phyloP scores from a whole-genome alignment of 73 alveolate genomes.

The Paramecium bursaria region DNA sequence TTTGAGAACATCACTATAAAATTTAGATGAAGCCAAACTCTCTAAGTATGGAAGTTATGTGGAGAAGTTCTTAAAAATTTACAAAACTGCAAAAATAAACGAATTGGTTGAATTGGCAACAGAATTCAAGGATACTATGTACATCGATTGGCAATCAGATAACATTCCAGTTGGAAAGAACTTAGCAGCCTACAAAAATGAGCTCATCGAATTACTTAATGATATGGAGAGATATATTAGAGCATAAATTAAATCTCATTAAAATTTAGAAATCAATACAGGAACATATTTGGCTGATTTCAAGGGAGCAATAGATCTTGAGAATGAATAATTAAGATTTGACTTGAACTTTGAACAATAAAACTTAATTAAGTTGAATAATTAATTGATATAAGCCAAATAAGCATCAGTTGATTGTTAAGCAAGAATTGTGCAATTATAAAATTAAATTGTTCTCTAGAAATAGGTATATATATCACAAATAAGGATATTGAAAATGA shows the following conservation, averaged over 20 bases:
- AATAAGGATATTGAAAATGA: conserved; percentile 18
- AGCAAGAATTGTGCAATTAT: background rate
- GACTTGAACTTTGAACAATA: conserved; percentile 21
- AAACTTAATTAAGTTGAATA: conserved; percentile 17
- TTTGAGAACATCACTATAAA: conserved; percentile 53
- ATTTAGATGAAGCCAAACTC: conserved; percentile 40
- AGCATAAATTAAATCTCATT: conserved; percentile 8
- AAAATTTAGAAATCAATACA: conserved; percentile 42
- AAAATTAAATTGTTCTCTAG: conserved; percentile 16
- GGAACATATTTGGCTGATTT: conserved; percentile 48
- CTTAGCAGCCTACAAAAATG: conserved; percentile 1
- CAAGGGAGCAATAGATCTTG: conserved; percentile 58
- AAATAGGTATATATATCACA: conserved; percentile 4
- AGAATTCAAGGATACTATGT: conserved; percentile 48
- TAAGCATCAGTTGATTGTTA: conserved; percentile 3
- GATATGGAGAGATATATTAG: conserved; percentile 56
- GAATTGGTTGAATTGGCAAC: conserved; percentile 55
- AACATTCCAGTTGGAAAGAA: conserved; percentile 13
- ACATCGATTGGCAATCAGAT: conserved; percentile 28
- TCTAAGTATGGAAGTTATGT: conserved; percentile 25
- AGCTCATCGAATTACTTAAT: conserved; percentile 45
- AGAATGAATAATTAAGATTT: conserved; percentile 45
- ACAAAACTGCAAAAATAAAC: conserved; percentile 28
- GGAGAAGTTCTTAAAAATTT: conserved; percentile 26
- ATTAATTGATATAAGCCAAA: conserved; percentile 2